Percentiles rank a stretch among this genome's conserved stretches.
Evolutionary conservation across 75 land plant species (phyloP).

Genomic region (Adiantum capillusveneris): DNA sequence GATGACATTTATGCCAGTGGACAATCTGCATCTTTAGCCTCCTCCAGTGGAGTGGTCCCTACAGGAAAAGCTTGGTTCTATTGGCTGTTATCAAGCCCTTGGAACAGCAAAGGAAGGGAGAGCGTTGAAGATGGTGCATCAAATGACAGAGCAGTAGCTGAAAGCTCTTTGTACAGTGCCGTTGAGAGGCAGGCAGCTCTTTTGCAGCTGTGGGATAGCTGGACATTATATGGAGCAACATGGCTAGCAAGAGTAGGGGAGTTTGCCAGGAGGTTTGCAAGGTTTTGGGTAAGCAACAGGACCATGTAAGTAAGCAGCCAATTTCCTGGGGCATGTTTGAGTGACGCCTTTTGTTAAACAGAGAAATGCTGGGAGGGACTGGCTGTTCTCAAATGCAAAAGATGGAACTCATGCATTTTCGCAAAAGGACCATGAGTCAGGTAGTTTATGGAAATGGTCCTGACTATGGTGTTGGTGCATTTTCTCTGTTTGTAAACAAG

Average conservation of each 20-base stretch:
- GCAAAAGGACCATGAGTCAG: conserved; percentile 1
- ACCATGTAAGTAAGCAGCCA: neutral
- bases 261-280: conserved; percentile 12
- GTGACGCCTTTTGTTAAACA: conserved; percentile 31
- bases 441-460: too few relatives aligned
- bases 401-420: conserved; percentile 28
- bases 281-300: conserved; percentile 45
- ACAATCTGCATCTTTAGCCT: neutral
- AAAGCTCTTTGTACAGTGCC: conserved; percentile 21
- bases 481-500: too few relatives aligned
- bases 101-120: conserved; percentile 29
- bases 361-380: conserved; percentile 63
- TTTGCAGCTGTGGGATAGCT: conserved; percentile 35
- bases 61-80: conserved; percentile 30
- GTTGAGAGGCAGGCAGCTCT: conserved; percentile 19
- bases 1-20: conserved; percentile 9
- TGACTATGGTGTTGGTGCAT: too few relatives aligned
- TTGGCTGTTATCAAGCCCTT: conserved; percentile 33
- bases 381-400: conserved; percentile 23
- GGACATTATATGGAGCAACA: conserved; percentile 31
- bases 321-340: neutral
- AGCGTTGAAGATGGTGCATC: neutral
- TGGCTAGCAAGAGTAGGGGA: conserved; percentile 21
- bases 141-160: neutral
- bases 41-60: neutral